Evolutionary conservation across 371 early-diverging fungal species (phyloP).

Genomic region (Mortierella sp.): DNA sequence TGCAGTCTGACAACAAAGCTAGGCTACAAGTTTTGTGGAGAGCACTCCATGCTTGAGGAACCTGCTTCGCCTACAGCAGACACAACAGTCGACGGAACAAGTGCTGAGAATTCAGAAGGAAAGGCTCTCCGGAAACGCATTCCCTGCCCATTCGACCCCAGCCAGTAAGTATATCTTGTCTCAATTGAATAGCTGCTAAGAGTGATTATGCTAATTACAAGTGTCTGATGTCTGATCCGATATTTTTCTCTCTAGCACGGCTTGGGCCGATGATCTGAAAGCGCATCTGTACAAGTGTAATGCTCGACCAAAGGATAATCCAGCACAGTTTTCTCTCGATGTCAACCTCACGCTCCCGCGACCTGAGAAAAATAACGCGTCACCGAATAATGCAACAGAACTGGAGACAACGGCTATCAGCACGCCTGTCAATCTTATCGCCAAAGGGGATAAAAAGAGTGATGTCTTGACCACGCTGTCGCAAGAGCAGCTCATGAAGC

Average conservation of each 20-base stretch:
- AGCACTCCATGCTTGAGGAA: conserved; percentile 59
- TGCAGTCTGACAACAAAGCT: conserved; percentile 73
- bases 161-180: conserved; percentile 68
- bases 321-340: conserved; percentile 63
- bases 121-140: conserved; percentile 59
- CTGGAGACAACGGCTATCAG: too few species aligned
- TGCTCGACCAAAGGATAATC: conserved; percentile 67
- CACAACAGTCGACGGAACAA: neutral
- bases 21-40: conserved; percentile 77
- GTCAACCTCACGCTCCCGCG: conserved; percentile 67
- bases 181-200: too few species aligned
- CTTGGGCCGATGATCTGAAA: conserved; percentile 73
- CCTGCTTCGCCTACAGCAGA: conserved; percentile 1
- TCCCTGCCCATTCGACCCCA: conserved; percentile 85
- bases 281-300: conserved; percentile 79
- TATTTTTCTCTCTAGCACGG: conserved; percentile 59
- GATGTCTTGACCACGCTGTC: conserved; percentile 60
- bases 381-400: too few species aligned
- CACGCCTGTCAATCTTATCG: too few species aligned
- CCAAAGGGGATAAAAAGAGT: conserved; percentile 33
- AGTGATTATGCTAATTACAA: neutral
- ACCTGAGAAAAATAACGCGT: conserved; percentile 58
- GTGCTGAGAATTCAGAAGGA: conserved; percentile 18
- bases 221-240: neutral
- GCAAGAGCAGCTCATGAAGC: conserved; percentile 53